A percentile compares a stretch with the other conserved stretches of the same genome.
Evolutionary conservation across 2,329 filamentous ascomycete species (phyloP).

Genomic region (Claviceps cyperi): DNA sequence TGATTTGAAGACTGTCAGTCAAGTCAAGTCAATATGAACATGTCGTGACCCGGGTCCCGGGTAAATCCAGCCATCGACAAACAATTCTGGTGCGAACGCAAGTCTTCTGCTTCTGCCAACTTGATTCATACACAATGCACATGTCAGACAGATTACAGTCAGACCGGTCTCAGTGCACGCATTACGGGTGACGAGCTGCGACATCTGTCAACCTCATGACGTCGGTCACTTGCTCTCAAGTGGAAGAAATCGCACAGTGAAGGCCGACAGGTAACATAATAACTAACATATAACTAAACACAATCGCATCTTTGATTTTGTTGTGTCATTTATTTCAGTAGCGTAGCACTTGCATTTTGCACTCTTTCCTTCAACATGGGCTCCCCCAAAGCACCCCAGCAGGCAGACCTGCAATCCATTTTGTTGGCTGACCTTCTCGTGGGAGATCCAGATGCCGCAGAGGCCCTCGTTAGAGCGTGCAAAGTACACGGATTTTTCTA

Average conservation of each 20-base stretch:
- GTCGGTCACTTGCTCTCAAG: background rate
- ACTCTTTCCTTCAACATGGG: background rate
- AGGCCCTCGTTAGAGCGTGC: slow-evolving; percentile 1
- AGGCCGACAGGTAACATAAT: background rate
- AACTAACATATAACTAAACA: no score
- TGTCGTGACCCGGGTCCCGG: no score
- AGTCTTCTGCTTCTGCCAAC: no score
- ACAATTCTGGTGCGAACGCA: no score
- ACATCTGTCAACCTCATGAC: background rate
- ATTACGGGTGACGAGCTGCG: no score
- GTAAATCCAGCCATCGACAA: no score
- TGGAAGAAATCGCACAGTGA: background rate
- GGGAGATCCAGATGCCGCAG: background rate
- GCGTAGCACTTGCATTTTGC: background rate
- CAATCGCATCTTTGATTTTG: background rate
- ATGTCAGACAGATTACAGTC: no score
- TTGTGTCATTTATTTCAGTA: no score
- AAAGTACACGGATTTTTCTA: slow-evolving; percentile 3
- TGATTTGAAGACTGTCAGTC: no score
- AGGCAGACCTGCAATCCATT: background rate
- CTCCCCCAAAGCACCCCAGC: background rate
- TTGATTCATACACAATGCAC: no score
- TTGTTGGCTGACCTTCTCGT: background rate
- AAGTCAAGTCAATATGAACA: no score
- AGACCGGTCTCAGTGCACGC: no score